Conservation (phyloP, 2,329 filamentous ascomycete species). For the Dryadomyces quercus-mongolicae region DNA sequence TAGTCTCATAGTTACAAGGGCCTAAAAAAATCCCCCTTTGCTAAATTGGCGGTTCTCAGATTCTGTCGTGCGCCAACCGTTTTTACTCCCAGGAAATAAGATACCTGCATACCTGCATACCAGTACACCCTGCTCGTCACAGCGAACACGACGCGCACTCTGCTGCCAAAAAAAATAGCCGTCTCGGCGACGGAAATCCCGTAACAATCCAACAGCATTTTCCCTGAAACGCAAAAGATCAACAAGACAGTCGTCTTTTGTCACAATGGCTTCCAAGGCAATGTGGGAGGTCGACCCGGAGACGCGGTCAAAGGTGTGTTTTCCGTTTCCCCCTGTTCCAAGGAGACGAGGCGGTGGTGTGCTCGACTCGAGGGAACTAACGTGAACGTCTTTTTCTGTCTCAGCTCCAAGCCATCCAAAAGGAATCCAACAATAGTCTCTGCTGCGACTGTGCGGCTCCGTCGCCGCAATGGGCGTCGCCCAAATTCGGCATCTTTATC, state of each 20-base stretch:
- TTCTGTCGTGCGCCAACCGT: no score
- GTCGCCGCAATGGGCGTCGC: slow-evolving; percentile 93
- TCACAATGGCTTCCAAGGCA: slow-evolving; percentile 52
- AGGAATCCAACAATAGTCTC: slow-evolving; percentile 73
- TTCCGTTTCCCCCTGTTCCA: background rate
- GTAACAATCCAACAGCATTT: no score
- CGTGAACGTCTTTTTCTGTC: background rate
- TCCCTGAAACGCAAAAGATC: no score
- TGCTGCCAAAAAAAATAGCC: no score
- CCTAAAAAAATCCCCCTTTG: background rate
- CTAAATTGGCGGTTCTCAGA: background rate
- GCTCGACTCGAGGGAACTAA: no score
- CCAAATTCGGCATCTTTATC: slow-evolving; percentile 98
- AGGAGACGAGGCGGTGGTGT: no score
- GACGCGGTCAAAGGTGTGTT: slow-evolving; percentile 80
- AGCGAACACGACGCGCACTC: background rate
- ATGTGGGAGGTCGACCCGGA: slow-evolving; percentile 99
- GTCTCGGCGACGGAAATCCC: no score
- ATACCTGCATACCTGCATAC: background rate
- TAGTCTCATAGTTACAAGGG: no score
- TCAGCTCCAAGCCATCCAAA: slow-evolving; percentile 83
- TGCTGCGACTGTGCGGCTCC: slow-evolving; percentile 95
- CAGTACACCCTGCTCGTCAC: no score
- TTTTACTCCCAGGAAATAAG: no score
- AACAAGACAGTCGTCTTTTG: background rate